Base-by-base conservation (phyloP, 768 basidiomycete species). In the Suillus subluteus region DNA sequence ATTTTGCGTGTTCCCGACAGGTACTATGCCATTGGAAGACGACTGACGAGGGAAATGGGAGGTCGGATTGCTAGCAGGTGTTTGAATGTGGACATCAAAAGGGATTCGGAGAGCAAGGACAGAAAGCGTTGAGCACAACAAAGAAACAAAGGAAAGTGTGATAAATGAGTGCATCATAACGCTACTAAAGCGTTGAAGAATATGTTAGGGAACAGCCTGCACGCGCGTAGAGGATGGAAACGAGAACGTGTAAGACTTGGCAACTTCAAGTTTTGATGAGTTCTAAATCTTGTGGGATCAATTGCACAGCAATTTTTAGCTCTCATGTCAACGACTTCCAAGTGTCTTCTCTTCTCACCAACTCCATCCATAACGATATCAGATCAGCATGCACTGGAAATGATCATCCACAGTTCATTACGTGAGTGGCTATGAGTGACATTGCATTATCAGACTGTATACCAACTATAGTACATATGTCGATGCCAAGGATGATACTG, bases 1-100 rank as follows among this genome's bases (percentile, higher is more conserved):
- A 79, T 94, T 92, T 69, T 86, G 87, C 0, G 84, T 88, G 77
- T 93, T 90, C 32, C 79, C 78, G 35, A 92, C 78, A 18, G 86
- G 80, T 5, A 88, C 69, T 41, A 79, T 75, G 43, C 62, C 41
- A 35, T 30, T 66, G 46, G 58, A 30, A 23, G 72, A 69, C 2
- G 77, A 76, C 64, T 74, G 78, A 13, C 76, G 78, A 4, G 72
- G 44, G 7, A 48, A 62, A 38, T 65, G 63, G 26, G 67, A 67
- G 56, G 23, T 65, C 5, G 70, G 43, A 50, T 67, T 66, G 41
- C 56, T 66, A 35, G 48, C 54, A 52, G 40, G 63, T 12, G 66
- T 46, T n/a, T 71, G 52, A 7, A 66, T 63, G 64, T 68, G 77
- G 43, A 75, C 70, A 62, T 67, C 63, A 66, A 82, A 73, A 0